Conservation (phyloP, 345 rosid species). For the Melastoma malabathricum region DNA sequence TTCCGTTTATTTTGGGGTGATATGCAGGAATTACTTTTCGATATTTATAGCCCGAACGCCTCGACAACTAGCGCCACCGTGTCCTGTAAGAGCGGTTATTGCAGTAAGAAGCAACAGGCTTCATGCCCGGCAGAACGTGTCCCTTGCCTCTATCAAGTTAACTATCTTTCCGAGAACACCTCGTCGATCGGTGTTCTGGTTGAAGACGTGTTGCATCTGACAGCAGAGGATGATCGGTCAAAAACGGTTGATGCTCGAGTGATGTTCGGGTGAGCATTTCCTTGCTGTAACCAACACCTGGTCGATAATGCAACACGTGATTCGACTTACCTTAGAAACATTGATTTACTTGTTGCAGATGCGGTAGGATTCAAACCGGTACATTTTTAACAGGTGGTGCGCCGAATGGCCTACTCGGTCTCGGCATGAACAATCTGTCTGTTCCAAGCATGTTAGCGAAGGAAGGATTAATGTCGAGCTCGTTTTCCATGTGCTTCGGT, state of each 20-base stretch:
- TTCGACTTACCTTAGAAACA: too few species aligned
- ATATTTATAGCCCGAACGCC: slow-evolving; percentile 50
- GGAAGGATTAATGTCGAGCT: slow-evolving; percentile 45
- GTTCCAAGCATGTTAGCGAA: slow-evolving; percentile 86
- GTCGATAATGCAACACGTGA: too few species aligned
- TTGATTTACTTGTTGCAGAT: slow-evolving; percentile 24
- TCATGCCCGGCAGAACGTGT: slow-evolving; percentile 31
- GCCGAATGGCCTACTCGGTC: slow-evolving; percentile 94
- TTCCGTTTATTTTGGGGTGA: too few species aligned
- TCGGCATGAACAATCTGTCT: slow-evolving; percentile 62
- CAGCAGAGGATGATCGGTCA: slow-evolving; percentile 21
- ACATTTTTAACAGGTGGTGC: slow-evolving; percentile 76
- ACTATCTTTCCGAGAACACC: slow-evolving; percentile 58
- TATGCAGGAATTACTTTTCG: slow-evolving; percentile 34
- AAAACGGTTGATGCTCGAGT: slow-evolving; percentile 34
- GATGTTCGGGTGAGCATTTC: slow-evolving; percentile 46
- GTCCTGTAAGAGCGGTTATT: slow-evolving; percentile 41
- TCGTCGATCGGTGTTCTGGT: slow-evolving; percentile 51
- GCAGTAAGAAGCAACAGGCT: slow-evolving; percentile 13
- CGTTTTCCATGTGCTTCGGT: slow-evolving; percentile 95
- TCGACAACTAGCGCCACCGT: slow-evolving; percentile 49
- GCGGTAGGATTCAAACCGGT: slow-evolving; percentile 82
- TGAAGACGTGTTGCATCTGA: slow-evolving; percentile 57
- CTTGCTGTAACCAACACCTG: not conserved
- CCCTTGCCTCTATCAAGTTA: slow-evolving; percentile 49